Conservation (phyloP, 768 basidiomycete genomes). For the Russula sp. region DNA sequence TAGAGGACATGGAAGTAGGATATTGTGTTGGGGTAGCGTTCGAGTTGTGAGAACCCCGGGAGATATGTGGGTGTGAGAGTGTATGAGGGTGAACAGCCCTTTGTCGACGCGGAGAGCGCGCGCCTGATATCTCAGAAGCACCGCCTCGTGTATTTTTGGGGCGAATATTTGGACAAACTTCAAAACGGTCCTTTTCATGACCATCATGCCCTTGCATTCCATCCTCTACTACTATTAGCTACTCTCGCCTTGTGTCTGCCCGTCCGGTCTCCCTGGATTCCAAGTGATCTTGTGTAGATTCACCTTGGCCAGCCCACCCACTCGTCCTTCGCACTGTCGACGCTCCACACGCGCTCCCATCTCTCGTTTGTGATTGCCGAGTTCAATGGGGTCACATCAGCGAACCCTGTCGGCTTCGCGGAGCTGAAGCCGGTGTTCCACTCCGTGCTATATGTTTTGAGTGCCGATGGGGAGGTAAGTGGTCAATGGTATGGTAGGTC, state of each 20-base stretch:
- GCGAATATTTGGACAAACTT: slow-evolving; percentile 59
- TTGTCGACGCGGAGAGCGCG: too few relatives aligned
- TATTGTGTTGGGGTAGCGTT: too few relatives aligned
- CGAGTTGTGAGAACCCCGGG: too few relatives aligned
- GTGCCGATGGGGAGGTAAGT: slow-evolving; percentile 35
- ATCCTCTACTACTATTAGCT: slow-evolving; percentile 49
- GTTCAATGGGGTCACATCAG: slow-evolving; percentile 67
- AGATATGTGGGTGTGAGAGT: too few relatives aligned
- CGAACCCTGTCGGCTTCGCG: slow-evolving; percentile 49
- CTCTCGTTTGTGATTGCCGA: slow-evolving; percentile 73
- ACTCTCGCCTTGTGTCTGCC: slow-evolving; percentile 24
- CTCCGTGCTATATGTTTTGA: slow-evolving; percentile 67
- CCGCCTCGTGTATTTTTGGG: slow-evolving; percentile 25
- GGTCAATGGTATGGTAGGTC: slow-evolving; percentile 33
- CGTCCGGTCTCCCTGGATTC: background rate
- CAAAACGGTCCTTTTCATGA: slow-evolving; percentile 70
- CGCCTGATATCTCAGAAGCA: too few relatives aligned
- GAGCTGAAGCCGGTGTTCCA: slow-evolving; percentile 75
- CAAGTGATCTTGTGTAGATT: background rate
- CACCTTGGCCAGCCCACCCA: slow-evolving; percentile 29
- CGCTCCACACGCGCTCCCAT: slow-evolving; percentile 54
- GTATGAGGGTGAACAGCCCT: too few relatives aligned
- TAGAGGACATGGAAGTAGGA: too few relatives aligned
- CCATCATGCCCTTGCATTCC: slow-evolving; percentile 61
- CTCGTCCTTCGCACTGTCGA: slow-evolving; percentile 45